Percentiles rank a stretch among this genome's conserved stretches.
These are phyloP conservation scores for Fusarium sp. DNA, from an alignment of 2,329 filamentous ascomycete genomes.

Conservation along the genomic window DNA sequence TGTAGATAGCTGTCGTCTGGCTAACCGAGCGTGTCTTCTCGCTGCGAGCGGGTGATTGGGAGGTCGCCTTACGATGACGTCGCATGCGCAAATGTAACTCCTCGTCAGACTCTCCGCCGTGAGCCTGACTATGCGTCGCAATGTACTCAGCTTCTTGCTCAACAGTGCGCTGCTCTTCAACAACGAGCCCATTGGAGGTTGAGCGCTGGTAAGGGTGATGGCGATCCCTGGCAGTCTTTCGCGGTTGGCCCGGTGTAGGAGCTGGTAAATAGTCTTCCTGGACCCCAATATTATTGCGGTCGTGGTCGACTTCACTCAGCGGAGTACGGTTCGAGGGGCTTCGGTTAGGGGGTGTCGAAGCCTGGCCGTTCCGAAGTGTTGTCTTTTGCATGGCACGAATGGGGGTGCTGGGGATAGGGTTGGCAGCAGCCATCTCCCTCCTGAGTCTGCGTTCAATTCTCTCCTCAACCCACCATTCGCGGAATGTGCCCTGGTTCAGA, in stretches of 20 bases:
- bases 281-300: conserved; percentile 72
- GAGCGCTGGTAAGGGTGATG: conserved; percentile 77
- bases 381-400: conserved; percentile 70
- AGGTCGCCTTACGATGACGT: conserved; percentile 70
- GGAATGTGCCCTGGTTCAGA: conserved; percentile 93
- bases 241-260: conserved; percentile 93
- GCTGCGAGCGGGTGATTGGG: conserved; percentile 67
- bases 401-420: conserved; percentile 65
- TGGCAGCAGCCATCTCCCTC: conserved; percentile 64
- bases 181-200: conserved; percentile 54
- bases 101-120: conserved; percentile 78
- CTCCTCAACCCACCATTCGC: conserved; percentile 98
- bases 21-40: conserved; percentile 77
- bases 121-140: conserved; percentile 68
- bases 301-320: conserved; percentile 92
- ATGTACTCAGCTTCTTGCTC: conserved; percentile 69
- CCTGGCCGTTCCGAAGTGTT: conserved; percentile 70
- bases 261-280: conserved; percentile 93
- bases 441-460: conserved; percentile 76
- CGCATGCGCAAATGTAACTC: conserved; percentile 82
- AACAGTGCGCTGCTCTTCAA: conserved; percentile 62
- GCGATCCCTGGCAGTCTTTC: conserved; percentile 85
- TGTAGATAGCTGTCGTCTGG: conserved; percentile 76
- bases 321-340: conserved; percentile 80
- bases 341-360: conserved; percentile 85